phyloP scores from a whole-genome alignment of 805 yeast genomes.

The Saccharomycopsis fermentans region DNA sequence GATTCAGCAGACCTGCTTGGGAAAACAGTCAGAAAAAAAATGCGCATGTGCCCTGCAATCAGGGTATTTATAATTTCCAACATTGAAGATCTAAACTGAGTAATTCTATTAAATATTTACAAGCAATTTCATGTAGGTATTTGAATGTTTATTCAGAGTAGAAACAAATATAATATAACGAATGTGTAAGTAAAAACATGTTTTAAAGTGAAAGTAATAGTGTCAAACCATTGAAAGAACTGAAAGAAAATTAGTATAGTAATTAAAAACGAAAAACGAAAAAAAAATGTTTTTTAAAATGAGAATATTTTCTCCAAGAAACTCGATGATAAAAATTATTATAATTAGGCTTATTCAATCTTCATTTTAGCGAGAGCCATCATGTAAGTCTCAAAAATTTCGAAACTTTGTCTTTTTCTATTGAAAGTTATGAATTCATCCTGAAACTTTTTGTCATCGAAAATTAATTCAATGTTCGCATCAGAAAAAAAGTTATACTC shows the following conservation, averaged over 20 bases:
- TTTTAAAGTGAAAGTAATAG: not conserved
- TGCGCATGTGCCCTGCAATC: not conserved
- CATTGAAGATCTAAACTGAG: not conserved
- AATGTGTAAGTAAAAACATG: not conserved
- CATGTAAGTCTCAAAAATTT: constrained; percentile 18
- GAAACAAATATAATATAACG: not conserved
- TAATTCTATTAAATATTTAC: not conserved
- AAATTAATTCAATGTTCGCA: constrained; percentile 14
- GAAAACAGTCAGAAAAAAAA: not conserved
- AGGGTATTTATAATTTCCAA: not conserved
- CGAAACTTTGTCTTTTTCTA: constrained; percentile 16
- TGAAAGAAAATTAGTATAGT: not conserved
- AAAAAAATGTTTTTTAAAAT: not conserved
- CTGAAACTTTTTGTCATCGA: constrained; percentile 17
- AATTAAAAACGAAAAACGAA: not conserved
- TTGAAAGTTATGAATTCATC: constrained; percentile 14
- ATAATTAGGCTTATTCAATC: not conserved
- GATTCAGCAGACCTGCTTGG: too few relatives aligned
- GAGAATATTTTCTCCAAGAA: not conserved
- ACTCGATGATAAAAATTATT: not conserved
- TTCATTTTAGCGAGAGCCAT: constrained; percentile 16
- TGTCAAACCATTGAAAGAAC: not conserved
- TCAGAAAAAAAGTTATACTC: constrained; percentile 17
- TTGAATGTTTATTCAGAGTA: not conserved
- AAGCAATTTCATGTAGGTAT: too few relatives aligned